Percentiles rank a stretch among this genome's conserved stretches.
phyloP scores from a whole-genome alignment of 352 stramenopile species.

The Globisporangium barbulae region DNA sequence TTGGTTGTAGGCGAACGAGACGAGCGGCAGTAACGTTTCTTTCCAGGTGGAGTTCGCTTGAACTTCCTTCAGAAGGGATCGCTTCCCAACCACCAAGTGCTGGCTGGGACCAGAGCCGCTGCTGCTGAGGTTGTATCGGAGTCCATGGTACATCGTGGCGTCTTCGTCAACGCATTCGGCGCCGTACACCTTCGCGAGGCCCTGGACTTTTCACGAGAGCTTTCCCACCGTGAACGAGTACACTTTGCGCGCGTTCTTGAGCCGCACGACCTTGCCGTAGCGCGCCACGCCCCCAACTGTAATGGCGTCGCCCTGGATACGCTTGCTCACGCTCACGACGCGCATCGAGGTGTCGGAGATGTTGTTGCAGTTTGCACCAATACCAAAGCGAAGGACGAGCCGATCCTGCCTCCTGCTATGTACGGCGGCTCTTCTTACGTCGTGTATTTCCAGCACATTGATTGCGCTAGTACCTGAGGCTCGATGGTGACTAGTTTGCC shows the following conservation, averaged over 20 bases:
- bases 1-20: background rate
- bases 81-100: background rate
- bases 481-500: background rate
- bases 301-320: background rate
- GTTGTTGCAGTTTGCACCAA: too few species aligned
- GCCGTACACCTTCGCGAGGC: slow-evolving; percentile 15
- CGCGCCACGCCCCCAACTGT: background rate
- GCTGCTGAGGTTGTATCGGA: background rate
- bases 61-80: background rate
- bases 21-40: background rate
- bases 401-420: background rate
- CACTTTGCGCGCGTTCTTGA: slow-evolving; percentile 22
- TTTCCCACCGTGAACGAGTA: slow-evolving; percentile 24
- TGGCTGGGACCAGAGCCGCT: background rate
- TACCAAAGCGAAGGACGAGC: too few species aligned
- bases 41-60: background rate
- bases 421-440: background rate
- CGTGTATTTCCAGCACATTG: background rate
- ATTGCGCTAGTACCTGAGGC: background rate
- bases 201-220: slow-evolving; percentile 9
- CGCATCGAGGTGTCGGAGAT: background rate
- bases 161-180: slow-evolving; percentile 5
- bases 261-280: background rate
- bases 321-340: background rate
- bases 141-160: background rate